Base-by-base conservation (phyloP, 345 rosid species). In the Linum usitatissimum region DNA sequence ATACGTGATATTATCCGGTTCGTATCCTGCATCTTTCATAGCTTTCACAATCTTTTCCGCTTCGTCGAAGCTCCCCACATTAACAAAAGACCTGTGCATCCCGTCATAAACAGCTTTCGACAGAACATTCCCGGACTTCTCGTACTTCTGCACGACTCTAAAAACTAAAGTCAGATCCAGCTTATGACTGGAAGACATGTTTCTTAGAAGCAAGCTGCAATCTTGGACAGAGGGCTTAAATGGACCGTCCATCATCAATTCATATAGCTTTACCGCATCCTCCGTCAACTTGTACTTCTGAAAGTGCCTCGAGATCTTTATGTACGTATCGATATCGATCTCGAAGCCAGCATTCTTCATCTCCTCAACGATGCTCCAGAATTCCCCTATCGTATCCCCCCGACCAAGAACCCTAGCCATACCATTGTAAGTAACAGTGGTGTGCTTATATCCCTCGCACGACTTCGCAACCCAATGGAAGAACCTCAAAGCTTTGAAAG, bases 181-280 rank as follows among this genome's bases (percentile, higher is more conserved):
- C 59, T 63, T 68, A 21, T 76, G 75, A 66, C 78, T 65, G 38
- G 68, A 68, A 1, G 92, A 76, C 68, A 91, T 69, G 64, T 73
- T 78, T 68, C 82, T 74, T 68, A 91, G 60, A 48, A 91, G 84
- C 18, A 80, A 67, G 73, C 66, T 71, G 72, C 95, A 88, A 62
- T 85, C 85, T 66, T 86, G 85, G 73, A 68, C 63, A 0, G 88
- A 79, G 60, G 95, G 98, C 80, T 81, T 83, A 74, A 74, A 88
- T 0, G 81, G 95, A 49, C 96, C 76, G 74, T 88, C 94, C 92
- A 86, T 91, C 98, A 88, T 86, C 68, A 78, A 70, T 73, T 88
- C 96, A 61, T 80, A 88, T 60, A 91, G 82, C 84, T 79, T 83
- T 31, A 91, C 98, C 0, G 90, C 88, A 40, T 82, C 91, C 18